Evolutionary conservation across 371 early-diverging fungal species (phyloP).

Genomic region (Phascolomyces articulosus): DNA sequence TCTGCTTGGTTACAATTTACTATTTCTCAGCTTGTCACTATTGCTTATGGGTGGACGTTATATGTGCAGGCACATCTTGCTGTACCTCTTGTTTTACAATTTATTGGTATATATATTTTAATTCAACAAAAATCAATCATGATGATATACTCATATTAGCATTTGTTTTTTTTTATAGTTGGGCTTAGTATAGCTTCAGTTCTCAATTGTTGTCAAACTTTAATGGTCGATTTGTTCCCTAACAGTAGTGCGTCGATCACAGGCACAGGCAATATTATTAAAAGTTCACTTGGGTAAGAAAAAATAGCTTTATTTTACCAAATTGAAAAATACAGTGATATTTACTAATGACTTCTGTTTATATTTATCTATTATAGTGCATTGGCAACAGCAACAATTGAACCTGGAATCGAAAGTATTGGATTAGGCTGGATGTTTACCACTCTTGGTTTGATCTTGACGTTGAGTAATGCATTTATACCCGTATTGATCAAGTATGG

Average conservation of each 20-base stretch:
- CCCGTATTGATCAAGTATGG: slow-evolving; percentile 4
- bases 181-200: slow-evolving; percentile 18
- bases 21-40: slow-evolving; percentile 14
- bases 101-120: slow-evolving; percentile 36
- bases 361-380: not conserved
- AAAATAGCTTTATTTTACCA: not conserved
- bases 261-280: slow-evolving; percentile 40
- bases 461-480: not conserved
- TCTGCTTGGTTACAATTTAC: slow-evolving; percentile 23
- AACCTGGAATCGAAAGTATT: slow-evolving; percentile 34
- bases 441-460: slow-evolving; percentile 26
- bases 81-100: slow-evolving; percentile 30
- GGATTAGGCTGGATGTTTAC: slow-evolving; percentile 44
- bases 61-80: slow-evolving; percentile 27
- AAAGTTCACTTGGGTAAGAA: slow-evolving; percentile 37
- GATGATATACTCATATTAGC: too few species aligned
- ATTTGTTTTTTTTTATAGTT: slow-evolving; percentile 24
- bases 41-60: slow-evolving; percentile 38
- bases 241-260: slow-evolving; percentile 46
- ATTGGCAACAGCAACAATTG: slow-evolving; percentile 9
- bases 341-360: too few species aligned
- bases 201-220: slow-evolving; percentile 30
- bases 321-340: too few species aligned
- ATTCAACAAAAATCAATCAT: too few species aligned
- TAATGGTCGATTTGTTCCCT: slow-evolving; percentile 42